Evolutionary conservation across 2,329 filamentous ascomycete genomes (phyloP).

Genomic region (Fusarium sp.): DNA sequence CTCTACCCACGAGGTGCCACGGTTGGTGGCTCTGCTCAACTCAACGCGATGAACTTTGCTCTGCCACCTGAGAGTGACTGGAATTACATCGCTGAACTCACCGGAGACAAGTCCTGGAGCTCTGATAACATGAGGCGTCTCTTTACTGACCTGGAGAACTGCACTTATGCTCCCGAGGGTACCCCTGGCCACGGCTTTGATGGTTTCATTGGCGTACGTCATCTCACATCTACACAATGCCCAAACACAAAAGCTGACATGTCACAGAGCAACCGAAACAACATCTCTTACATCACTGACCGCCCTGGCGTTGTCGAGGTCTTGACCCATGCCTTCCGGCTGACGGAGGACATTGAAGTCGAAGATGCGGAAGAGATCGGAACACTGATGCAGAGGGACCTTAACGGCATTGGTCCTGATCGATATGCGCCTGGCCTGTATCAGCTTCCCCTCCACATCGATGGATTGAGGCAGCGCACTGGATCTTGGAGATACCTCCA

Average conservation of each 20-base stretch:
- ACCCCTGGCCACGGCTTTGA: conserved; percentile 53
- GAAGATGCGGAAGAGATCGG: conserved; percentile 38
- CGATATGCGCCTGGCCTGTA: conserved; percentile 46
- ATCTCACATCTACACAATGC: accelerated
- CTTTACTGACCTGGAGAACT: conserved; percentile 53
- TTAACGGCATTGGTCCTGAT: conserved; percentile 39
- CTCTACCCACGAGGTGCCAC: conserved; percentile 38
- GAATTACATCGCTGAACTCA: conserved; percentile 50
- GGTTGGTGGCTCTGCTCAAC: conserved; percentile 27
- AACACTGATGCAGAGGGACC: conserved; percentile 44
- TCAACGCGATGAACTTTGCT: conserved; percentile 36
- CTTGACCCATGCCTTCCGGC: conserved; percentile 8
- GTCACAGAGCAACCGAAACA: conserved; percentile 34
- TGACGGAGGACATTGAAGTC: conserved; percentile 25
- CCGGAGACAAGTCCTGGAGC: conserved; percentile 54
- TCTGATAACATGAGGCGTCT: conserved; percentile 52
- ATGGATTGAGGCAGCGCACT: conserved; percentile 23
- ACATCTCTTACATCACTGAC: conserved; percentile 28
- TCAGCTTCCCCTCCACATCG: conserved; percentile 43
- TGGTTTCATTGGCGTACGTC: conserved; percentile 48
- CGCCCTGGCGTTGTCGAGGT: conserved; percentile 25
- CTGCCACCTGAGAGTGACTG: conserved; percentile 31
- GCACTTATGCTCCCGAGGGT: conserved; percentile 49
- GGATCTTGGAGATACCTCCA: conserved; percentile 28
- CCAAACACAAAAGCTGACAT: background rate